Conservation (phyloP, 129 eudicot species). For the Centaurea solstitialis region DNA sequence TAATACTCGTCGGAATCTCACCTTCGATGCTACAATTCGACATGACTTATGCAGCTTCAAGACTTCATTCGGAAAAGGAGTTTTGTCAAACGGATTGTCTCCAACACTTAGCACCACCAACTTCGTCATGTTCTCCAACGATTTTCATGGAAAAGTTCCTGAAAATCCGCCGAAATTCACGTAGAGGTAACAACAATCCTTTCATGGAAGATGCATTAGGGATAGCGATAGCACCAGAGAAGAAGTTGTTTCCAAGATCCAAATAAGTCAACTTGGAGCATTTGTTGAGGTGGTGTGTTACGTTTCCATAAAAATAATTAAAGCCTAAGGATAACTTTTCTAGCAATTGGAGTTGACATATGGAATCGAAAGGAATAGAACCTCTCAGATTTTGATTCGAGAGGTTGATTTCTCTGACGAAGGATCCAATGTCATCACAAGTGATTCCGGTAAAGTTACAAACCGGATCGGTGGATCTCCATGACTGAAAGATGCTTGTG, state of each 20-base stretch:
- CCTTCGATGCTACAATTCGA: conserved; percentile 78
- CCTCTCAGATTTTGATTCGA: no score
- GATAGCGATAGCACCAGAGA: conserved; percentile 44
- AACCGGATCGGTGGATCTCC: no score
- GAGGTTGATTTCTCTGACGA: no score
- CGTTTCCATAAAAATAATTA: no score
- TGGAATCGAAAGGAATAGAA: no score
- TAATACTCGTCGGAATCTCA: conserved; percentile 63
- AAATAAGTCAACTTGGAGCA: conserved; percentile 53
- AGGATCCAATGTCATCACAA: no score
- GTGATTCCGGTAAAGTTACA: no score
- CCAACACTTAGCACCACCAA: conserved; percentile 78
- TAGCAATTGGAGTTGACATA: conserved; percentile 44
- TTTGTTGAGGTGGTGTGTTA: conserved; percentile 37
- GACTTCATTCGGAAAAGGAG: conserved; percentile 60
- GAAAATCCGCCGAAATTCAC: conserved; percentile 55
- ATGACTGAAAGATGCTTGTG: no score
- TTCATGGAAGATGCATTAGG: conserved; percentile 58
- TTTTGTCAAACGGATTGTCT: conserved; percentile 59
- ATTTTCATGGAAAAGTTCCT: conserved; percentile 74
- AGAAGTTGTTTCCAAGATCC: no score
- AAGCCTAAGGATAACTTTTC: conserved; percentile 63
- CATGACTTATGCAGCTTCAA: conserved; percentile 42
- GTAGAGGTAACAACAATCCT: conserved; percentile 41
- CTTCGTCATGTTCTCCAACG: conserved; percentile 52